Conservation (phyloP, 148 eudicot species). For the Mesembryanthemum crystallinum region DNA sequence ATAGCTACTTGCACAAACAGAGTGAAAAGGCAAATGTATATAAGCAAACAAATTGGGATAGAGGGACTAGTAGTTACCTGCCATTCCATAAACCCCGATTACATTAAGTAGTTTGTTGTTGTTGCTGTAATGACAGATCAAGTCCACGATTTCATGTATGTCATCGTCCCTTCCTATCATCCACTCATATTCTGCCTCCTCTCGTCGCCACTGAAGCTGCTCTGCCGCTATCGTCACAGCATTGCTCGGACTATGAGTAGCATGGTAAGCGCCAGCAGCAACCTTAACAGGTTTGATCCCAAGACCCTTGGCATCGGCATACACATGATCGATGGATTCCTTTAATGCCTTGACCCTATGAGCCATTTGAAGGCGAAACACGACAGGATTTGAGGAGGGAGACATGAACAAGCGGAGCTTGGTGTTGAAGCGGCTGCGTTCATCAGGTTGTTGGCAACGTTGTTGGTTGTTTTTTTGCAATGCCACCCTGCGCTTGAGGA, state of each 20-base stretch:
- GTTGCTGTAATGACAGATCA: background rate
- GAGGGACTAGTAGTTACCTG: background rate
- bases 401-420: background rate
- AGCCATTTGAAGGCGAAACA: background rate
- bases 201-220: background rate
- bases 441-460: too few species aligned
- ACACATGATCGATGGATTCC: background rate
- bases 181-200: background rate
- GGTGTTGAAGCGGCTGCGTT: background rate
- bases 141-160: background rate
- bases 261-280: background rate
- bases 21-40: too few species aligned
- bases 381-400: background rate
- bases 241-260: background rate
- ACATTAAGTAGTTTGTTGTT: background rate
- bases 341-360: background rate
- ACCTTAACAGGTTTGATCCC: conserved; percentile 1
- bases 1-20: too few species aligned
- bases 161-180: background rate
- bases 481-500: background rate
- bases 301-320: background rate
- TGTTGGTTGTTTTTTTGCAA: background rate
- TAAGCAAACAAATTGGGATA: too few species aligned
- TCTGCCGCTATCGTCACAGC: background rate
- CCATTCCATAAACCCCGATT: background rate